These are phyloP conservation scores for Arthrobotrys megalospora DNA, from an alignment of 2,329 filamentous ascomycete species.

Conservation along the genomic window DNA sequence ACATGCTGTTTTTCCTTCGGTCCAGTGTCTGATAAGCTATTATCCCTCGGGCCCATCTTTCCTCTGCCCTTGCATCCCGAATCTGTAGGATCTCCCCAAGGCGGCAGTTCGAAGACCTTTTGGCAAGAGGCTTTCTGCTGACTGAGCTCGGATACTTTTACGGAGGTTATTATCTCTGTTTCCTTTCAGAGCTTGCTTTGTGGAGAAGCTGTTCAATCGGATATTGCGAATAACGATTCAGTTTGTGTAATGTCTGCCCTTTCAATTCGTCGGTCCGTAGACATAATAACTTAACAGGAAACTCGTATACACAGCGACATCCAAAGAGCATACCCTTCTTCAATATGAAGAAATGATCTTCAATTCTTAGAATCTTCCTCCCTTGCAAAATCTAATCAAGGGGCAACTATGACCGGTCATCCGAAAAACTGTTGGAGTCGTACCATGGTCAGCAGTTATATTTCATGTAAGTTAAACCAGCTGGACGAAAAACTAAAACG, in stretches of 20 bases:
- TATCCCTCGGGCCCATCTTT: neutral
- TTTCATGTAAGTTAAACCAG: neutral
- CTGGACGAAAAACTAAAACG: neutral
- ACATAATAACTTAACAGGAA: slow-evolving; percentile 2
- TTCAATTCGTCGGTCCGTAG: neutral
- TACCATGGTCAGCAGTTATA: slow-evolving; percentile 14
- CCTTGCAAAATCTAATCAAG: too few relatives aligned
- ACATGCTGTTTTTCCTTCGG: slow-evolving; percentile 12
- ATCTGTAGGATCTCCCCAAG: neutral
- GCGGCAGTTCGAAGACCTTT: slow-evolving; percentile 17
- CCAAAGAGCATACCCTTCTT: neutral
- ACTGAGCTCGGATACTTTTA: neutral
- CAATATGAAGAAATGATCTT: neutral
- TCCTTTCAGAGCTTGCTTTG: neutral
- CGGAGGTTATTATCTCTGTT: neutral
- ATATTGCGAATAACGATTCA: slow-evolving; percentile 17
- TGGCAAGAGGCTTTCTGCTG: slow-evolving; percentile 1
- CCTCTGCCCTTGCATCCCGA: neutral
- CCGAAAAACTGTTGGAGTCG: too few relatives aligned
- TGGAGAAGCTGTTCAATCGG: neutral
- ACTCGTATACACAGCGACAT: neutral
- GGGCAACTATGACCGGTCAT: neutral
- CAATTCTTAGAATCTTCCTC: neutral
- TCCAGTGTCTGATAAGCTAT: slow-evolving; percentile 1
- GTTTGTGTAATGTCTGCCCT: neutral